Evolutionary conservation across 768 basidiomycete species (phyloP), one percentile per base, ranked within the genome.

Genomic region (Lactifluus rugatus): DNA sequence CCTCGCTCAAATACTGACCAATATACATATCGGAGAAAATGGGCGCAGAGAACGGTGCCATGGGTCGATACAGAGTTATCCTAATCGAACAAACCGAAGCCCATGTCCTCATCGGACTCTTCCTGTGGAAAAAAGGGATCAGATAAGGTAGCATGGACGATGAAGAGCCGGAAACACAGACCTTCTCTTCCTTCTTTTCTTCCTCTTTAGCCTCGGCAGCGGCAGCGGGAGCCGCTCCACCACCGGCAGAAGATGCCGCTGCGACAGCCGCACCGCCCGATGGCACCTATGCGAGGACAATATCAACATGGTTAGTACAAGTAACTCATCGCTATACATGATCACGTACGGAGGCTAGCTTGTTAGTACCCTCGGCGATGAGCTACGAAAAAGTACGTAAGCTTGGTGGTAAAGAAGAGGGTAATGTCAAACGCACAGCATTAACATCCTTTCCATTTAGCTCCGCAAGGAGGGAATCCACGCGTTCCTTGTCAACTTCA

Each of bases 101-200:
- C 93, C 93, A 96, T 96, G 76, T 96, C 94, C 67, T 96, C 94
- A 80, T 95, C 93, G 55, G 89, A 91, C 72, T 94, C 91, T 76
- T 91, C 88, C 87, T 92, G 70, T 34, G 28, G 46, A 42, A 60
- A 52, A 34, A 19, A 14, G 8, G 26, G 5, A 34, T 51, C 3
- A 57, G 48, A 50, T 26, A 42, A 14, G 17, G 57, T 16, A 48
- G 51, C 16, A 28, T 61, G 47, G 5, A 19, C n/a, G 21, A 13
- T 25, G 26, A 62, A 51, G 25, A 46, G 3, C 2, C 16, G 34
- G 42, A 49, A n/a, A 39, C 14, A 76, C 80, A 31, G 34, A 83
- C 88, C 84, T 91, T 89, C 73, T 93, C 89, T 71, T 89, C 87
- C 70, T 81, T 88, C 79, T 34, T 31, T 31, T 93, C 74, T 67